A percentile compares a stretch with the other conserved stretches of the same genome.
Evolutionary conservation across 2,329 filamentous ascomycete species (phyloP).

Genomic region (Chaetomiaceae sp.): DNA sequence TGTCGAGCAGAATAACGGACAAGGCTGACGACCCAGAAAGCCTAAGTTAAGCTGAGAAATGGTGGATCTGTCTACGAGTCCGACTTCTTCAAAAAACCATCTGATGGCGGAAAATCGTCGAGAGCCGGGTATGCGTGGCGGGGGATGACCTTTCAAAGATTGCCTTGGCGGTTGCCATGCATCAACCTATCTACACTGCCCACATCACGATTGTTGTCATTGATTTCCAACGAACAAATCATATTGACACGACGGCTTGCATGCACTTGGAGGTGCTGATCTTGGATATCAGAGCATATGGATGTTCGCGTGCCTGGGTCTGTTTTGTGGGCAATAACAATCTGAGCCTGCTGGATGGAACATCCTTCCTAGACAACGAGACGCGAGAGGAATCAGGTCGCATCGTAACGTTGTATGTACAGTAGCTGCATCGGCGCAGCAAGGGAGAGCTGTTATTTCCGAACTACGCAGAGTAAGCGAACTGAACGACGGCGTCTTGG

Average conservation of each 20-base stretch:
- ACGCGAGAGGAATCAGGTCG: conserved; percentile 6
- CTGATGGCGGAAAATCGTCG: conserved; percentile 58
- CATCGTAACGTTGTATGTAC: background rate
- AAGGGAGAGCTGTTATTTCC: background rate
- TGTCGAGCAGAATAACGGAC: background rate
- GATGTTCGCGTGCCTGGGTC: conserved; percentile 42
- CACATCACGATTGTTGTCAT: conserved; percentile 47
- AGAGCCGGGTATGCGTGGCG: conserved; percentile 42
- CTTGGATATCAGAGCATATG: conserved; percentile 46
- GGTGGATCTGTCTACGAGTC: conserved; percentile 57
- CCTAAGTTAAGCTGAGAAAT: no score
- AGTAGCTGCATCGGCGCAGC: background rate
- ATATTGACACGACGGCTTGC: conserved; percentile 51
- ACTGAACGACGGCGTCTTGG: no score
- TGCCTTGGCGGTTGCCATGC: conserved; percentile 56
- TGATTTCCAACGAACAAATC: conserved; percentile 49
- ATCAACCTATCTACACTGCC: conserved; percentile 32
- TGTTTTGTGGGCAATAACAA: conserved; percentile 43
- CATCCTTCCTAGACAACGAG: conserved; percentile 25
- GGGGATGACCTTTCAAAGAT: conserved; percentile 53
- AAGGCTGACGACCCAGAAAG: no score
- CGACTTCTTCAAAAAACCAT: conserved; percentile 61
- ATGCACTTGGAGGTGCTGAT: conserved; percentile 46
- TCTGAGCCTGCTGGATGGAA: conserved; percentile 37
- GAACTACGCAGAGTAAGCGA: background rate